Conservation (phyloP, 2,329 filamentous ascomycete genomes). For the Colletotrichum siamense region DNA sequence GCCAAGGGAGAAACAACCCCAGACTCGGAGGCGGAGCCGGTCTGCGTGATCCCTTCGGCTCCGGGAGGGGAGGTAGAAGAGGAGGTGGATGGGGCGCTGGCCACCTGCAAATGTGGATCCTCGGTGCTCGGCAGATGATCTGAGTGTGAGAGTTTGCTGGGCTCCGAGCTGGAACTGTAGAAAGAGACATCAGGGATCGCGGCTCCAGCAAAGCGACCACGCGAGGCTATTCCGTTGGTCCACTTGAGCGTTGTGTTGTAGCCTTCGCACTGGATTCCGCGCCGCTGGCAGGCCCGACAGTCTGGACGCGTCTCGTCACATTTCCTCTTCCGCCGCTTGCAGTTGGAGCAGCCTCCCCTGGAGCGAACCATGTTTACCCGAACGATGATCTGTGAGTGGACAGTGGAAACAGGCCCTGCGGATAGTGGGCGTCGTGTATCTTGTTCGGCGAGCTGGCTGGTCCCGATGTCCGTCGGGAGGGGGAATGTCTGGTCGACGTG, state of each 20-base stretch:
- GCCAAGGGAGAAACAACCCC: not conserved
- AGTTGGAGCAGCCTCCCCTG: conserved; percentile 22
- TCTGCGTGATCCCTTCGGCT: not conserved
- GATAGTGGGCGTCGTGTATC: not conserved
- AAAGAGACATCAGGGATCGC: not conserved
- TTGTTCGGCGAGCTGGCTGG: not conserved
- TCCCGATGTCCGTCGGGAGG: not conserved
- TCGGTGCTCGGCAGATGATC: not conserved
- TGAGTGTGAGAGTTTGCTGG: not conserved
- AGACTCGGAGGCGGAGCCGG: not conserved
- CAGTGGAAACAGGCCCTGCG: not conserved
- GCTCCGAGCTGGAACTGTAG: not conserved
- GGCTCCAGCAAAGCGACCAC: conserved; percentile 15
- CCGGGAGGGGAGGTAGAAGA: not conserved
- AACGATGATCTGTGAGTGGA: not conserved
- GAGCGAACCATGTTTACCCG: conserved; percentile 13
- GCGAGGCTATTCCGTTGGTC: conserved; percentile 21
- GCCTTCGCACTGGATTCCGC: conserved; percentile 21
- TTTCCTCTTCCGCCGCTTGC: conserved; percentile 23
- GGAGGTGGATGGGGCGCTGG: not conserved
- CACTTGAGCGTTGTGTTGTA: conserved; percentile 21
- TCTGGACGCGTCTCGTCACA: conserved; percentile 24
- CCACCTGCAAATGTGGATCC: not conserved
- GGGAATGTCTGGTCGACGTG: not conserved
- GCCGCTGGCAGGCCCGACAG: conserved; percentile 13